Base-by-base conservation (phyloP, 2,329 filamentous ascomycete genomes). In the Pseudogymnoascus verrucosus region DNA sequence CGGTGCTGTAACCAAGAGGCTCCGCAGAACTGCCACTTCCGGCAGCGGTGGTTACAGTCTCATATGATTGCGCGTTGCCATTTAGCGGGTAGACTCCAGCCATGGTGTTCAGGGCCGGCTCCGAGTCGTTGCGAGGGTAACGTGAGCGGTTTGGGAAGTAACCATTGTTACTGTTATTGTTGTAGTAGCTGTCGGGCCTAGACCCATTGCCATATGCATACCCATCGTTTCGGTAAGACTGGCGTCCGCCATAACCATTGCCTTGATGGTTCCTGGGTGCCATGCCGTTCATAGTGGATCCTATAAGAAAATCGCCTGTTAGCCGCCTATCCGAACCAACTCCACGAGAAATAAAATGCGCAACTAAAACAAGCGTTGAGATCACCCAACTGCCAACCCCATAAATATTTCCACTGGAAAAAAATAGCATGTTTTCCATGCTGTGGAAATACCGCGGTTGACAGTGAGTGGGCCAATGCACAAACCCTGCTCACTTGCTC, bases 11-110 rank as follows among this genome's bases (percentile, higher is more conserved):
- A 63, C 87, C 88, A 72, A 84, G 87, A 11, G 87, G 87, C 64
- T 96, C 92, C 62, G 79, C 86, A 67, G 88, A 85, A 69, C 85
- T 89, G 60, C 87, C 89, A 71, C 87, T 90, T 21, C 86, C 88
- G 10, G 87, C 86, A 65, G 88, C 89, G 11, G 90, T 91, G 39
- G 89, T 89, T 51, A 96, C 89, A 1, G 91, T 96, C 74, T 96
- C 92, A 75, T 93, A 90, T 1, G 91, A 95, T 42, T 69, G 69
- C 40, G 73, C 71, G 44, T 71, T 70, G 40, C 68, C 69, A 19
- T 63, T 57, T 14, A 37, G 34, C 14, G 70, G 69, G 64, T 74
- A 74, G 4, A 72, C 68, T 4, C 69, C 68, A 21, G 31, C 62
- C 23, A 70, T 67, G 59, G 65, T 67, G 36, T 69, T 69, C 63